phyloP scores from a whole-genome alignment of 345 rosid species.

The Gossypium rotundifolium region DNA sequence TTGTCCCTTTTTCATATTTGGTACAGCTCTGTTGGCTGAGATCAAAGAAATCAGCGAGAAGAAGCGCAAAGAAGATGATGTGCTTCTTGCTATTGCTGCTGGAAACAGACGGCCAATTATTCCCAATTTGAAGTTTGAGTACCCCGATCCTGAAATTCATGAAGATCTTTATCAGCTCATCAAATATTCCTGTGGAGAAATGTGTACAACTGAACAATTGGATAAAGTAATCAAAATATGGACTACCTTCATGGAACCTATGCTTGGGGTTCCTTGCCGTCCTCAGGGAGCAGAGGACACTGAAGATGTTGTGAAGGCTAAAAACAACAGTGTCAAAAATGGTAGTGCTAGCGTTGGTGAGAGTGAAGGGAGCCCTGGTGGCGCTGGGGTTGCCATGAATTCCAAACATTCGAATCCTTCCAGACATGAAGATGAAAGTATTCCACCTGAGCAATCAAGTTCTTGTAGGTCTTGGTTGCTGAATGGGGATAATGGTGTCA shows the following conservation, averaged over 20 bases:
- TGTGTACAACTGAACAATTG: constrained; percentile 81
- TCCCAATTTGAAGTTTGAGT: constrained; percentile 74
- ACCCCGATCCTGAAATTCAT: constrained; percentile 71
- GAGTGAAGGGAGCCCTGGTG: constrained; percentile 58
- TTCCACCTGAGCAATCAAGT: constrained; percentile 50
- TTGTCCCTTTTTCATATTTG: constrained; percentile 18
- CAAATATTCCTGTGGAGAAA: constrained; percentile 89
- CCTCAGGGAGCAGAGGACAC: constrained; percentile 82
- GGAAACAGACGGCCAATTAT: constrained; percentile 60
- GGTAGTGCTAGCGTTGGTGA: constrained; percentile 39
- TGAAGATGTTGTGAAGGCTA: constrained; percentile 67
- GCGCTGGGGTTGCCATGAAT: constrained; percentile 31
- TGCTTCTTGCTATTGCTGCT: constrained; percentile 77
- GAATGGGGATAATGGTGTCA: constrained; percentile 46
- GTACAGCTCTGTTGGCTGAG: constrained; percentile 80
- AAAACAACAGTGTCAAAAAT: constrained; percentile 41
- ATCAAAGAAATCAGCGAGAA: constrained; percentile 85
- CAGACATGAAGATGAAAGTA: constrained; percentile 47
- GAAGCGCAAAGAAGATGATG: constrained; percentile 71
- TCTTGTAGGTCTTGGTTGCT: constrained; percentile 43
- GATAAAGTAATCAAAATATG: constrained; percentile 89
- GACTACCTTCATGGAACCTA: constrained; percentile 90
- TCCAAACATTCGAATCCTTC: constrained; percentile 46
- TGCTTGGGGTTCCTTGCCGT: constrained; percentile 73
- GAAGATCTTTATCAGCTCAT: constrained; percentile 92